Evolutionary conservation across 352 stramenopile genomes (phyloP).

Genomic region (Globisporangium alternatum): DNA sequence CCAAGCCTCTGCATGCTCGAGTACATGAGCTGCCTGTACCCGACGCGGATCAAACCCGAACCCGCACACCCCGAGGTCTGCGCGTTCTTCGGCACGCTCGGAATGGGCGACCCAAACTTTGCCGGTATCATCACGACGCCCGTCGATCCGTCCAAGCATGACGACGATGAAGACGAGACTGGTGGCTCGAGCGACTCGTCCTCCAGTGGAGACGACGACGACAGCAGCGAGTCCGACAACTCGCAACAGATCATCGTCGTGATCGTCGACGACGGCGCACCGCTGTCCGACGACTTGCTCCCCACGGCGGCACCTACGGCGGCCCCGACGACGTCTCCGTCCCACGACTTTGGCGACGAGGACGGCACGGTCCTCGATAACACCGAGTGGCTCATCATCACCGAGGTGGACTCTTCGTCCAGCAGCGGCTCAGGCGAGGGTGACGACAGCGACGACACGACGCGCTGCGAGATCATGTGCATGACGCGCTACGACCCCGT

Average conservation of each 20-base stretch:
- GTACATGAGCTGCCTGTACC: conserved; percentile 4
- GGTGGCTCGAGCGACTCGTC: neutral
- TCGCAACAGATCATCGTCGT: too few relatives aligned
- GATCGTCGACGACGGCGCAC: too few relatives aligned
- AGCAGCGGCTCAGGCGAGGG: neutral
- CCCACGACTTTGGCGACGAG: neutral
- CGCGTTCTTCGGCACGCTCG: neutral
- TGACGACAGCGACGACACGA: neutral
- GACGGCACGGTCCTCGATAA: neutral
- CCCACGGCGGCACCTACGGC: too few relatives aligned
- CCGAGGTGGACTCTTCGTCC: neutral
- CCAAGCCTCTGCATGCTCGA: conserved; percentile 14
- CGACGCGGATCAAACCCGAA: too few relatives aligned
- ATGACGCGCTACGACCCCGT: conserved; percentile 14
- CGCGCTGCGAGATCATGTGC: conserved; percentile 10
- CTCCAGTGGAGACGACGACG: neutral
- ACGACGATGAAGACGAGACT: neutral
- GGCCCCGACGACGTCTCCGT: too few relatives aligned
- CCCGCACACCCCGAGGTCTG: too few relatives aligned
- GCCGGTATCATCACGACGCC: neutral
- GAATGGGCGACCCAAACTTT: neutral
- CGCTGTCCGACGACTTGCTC: too few relatives aligned
- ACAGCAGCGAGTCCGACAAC: neutral
- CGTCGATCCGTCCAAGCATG: too few relatives aligned
- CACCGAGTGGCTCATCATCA: neutral